A percentile compares a stretch with the other conserved stretches of the same genome.
phyloP scores from a whole-genome alignment of 164 flowering plant genomes.

The Tetracentron sinense region DNA sequence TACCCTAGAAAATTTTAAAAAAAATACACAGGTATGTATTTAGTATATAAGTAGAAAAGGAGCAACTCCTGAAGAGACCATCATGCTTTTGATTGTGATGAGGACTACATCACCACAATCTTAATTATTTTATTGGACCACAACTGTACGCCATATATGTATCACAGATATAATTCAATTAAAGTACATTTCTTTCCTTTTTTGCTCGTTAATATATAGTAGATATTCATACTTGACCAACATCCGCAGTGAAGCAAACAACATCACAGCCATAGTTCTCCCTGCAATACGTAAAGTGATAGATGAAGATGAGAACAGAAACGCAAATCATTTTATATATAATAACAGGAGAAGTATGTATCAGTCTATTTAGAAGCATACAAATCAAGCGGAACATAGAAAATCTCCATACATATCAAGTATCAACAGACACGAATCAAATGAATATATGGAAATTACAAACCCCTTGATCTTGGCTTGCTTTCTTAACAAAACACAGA shows the following conservation, averaged over 20 bases:
- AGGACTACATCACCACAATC: neutral
- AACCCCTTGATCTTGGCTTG: too few relatives aligned
- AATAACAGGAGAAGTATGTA: too few relatives aligned
- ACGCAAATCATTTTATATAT: neutral
- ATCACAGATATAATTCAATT: conserved; percentile 2
- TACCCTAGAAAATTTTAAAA: conserved; percentile 48
- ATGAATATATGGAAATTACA: too few relatives aligned
- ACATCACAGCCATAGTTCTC: conserved; percentile 98
- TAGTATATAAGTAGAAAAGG: neutral
- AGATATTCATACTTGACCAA: conserved; percentile 98
- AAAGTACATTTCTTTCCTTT: too few relatives aligned
- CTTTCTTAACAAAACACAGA: too few relatives aligned
- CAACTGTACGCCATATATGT: neutral
- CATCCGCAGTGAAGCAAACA: conserved; percentile 98
- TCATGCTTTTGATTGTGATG: neutral
- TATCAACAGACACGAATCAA: too few relatives aligned
- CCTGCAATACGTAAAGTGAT: conserved; percentile 37
- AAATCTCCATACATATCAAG: too few relatives aligned
- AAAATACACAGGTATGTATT: neutral
- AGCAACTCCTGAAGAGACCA: neutral
- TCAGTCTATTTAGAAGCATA: too few relatives aligned
- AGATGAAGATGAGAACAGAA: conserved; percentile 1
- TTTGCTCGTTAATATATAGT: too few relatives aligned
- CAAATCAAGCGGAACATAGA: too few relatives aligned
- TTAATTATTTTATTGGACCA: neutral